These are phyloP conservation scores for Inga laurina DNA, from an alignment of 306 rosid genomes.

Conservation along the genomic window DNA sequence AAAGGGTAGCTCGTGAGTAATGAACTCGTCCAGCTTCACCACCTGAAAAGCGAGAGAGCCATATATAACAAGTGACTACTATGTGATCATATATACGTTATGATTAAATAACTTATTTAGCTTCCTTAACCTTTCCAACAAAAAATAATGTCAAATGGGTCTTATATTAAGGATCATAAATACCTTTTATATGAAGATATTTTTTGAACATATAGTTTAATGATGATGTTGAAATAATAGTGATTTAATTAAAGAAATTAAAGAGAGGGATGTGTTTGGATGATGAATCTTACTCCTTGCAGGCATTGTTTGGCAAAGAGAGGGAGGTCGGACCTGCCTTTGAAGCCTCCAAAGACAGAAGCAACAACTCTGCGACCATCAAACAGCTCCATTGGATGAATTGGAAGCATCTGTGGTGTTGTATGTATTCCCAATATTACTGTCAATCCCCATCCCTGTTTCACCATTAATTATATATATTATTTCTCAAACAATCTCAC, in stretches of 20 bases:
- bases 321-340: slow-evolving; percentile 58
- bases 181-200: no score
- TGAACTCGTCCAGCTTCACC: slow-evolving; percentile 54
- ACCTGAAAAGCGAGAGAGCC: slow-evolving; percentile 23
- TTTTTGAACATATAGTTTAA: no score
- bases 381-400: slow-evolving; percentile 69
- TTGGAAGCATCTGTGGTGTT: slow-evolving; percentile 51
- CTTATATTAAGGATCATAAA: no score
- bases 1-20: slow-evolving; percentile 68
- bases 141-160: no score
- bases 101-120: no score
- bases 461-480: no score
- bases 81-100: no score
- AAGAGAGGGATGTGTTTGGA: not conserved
- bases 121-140: no score
- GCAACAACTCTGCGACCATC: slow-evolving; percentile 43
- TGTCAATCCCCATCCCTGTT: slow-evolving; percentile 64
- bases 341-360: slow-evolving; percentile 66
- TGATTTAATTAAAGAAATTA: not conserved
- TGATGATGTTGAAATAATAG: not conserved
- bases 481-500: no score
- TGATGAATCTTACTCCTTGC: slow-evolving; percentile 39
- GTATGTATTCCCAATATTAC: slow-evolving; percentile 56
- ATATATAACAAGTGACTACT: no score
- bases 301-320: slow-evolving; percentile 57